Percentiles rank a stretch among this genome's conserved stretches.
phyloP scores from a whole-genome alignment of 2,329 filamentous ascomycete genomes.

The Drechslerella dactyloides region DNA sequence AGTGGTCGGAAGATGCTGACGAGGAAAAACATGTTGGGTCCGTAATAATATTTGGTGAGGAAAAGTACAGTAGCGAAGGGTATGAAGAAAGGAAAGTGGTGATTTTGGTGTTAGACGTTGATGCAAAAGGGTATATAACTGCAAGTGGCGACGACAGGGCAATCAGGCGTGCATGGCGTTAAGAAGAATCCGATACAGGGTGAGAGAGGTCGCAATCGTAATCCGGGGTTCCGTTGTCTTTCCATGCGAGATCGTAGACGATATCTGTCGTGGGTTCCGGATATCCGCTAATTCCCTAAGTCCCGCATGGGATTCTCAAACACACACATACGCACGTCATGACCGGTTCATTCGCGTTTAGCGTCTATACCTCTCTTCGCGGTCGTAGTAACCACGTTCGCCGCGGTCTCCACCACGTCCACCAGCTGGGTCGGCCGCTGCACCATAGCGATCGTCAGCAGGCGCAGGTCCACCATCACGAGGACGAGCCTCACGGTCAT shows the following conservation, averaged over 20 bases:
- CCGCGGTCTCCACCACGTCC: conserved; percentile 59
- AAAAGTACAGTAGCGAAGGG: conserved; percentile 46
- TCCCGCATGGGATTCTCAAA: conserved; percentile 31
- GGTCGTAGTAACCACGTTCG: conserved; percentile 60
- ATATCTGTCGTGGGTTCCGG: conserved; percentile 16
- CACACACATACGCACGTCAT: conserved; percentile 30
- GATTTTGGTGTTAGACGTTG: background rate
- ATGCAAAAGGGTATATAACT: background rate
- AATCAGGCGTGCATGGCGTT: conserved; percentile 44
- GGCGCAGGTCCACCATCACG: conserved; percentile 57
- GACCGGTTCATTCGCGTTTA: conserved; percentile 41
- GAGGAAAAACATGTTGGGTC: conserved; percentile 50
- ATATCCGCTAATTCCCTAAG: conserved; percentile 23
- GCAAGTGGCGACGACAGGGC: background rate
- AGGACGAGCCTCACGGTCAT: conserved; percentile 61
- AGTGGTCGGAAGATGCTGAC: conserved; percentile 49
- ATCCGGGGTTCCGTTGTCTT: conserved; percentile 2
- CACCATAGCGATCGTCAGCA: conserved; percentile 50
- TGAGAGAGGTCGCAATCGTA: conserved; percentile 24
- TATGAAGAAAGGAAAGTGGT: conserved; percentile 26
- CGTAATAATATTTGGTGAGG: conserved; percentile 44
- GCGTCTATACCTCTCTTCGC: conserved; percentile 54
- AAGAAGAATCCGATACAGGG: conserved; percentile 32
- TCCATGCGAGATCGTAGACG: conserved; percentile 13
- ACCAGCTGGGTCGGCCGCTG: conserved; percentile 56